Base-by-base conservation (phyloP, 768 basidiomycete species). In the Pisolithus microcarpus region DNA sequence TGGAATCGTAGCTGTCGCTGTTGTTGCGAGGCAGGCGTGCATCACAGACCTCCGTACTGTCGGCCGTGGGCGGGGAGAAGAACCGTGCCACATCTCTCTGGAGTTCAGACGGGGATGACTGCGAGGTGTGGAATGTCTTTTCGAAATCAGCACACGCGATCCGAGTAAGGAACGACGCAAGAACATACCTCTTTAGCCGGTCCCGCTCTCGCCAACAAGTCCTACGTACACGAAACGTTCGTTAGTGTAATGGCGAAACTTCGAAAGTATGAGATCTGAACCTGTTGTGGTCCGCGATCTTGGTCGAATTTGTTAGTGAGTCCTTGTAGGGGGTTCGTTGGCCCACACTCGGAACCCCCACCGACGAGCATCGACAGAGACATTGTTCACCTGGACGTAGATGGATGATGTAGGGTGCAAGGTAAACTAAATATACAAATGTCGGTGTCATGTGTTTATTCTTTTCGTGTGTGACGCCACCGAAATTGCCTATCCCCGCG, bases 261-360 rank as follows among this genome's bases (percentile, higher is more conserved):
- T 18, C 46, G 21, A 43, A 43, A 37, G 19, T 26, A 21, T 30
- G 26, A 16, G 19, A 15, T n/a, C 61, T 65, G 21, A 60, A 91
- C 89, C 74, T 90, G 88, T 64, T 89, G 87, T 2, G 79, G 61
- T 8, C 87, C 87, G 59, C 87, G 76, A 64, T 93, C 91, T 40
- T 78, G 75, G 56, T 89, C 87, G 55, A 91, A 84, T 42, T 78
- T 75, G 62, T 92, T 93, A 0, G 86, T 76, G 5, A 95, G 78
- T 15, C 76, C 79, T 61, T 90, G 87, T 16, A 95, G 67, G 10
- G 90, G 82, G 64, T 92, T 95, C 1, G 79, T 78, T 6, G 92
- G 91, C 0, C 92, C 92, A 57, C 91, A 95, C 40, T 91, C 89
- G 1, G 87, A 74, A 38, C 82, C 82, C 24, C 64, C 64, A 43